Percentiles rank a stretch among this genome's conserved stretches.
phyloP scores from a whole-genome alignment of 768 basidiomycete species.

The Leccinellum luteum region DNA sequence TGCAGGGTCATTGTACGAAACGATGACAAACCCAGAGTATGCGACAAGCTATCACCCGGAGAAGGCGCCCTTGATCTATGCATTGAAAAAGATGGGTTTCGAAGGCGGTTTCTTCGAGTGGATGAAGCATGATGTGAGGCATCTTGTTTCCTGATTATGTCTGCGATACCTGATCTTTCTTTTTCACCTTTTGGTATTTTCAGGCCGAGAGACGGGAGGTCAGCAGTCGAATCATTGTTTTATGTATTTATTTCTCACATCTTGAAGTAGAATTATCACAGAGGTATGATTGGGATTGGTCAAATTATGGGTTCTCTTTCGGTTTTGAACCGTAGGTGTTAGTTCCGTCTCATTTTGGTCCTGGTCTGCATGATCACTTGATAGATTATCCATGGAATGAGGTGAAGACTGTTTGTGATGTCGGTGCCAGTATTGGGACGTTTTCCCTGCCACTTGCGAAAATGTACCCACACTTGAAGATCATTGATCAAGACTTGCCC shows the following conservation, averaged over 20 bases:
- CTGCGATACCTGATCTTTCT: neutral
- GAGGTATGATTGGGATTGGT: conserved; percentile 22
- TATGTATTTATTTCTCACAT: neutral
- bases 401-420: conserved; percentile 26
- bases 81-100: conserved; percentile 15
- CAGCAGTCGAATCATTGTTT: neutral
- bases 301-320: conserved; percentile 23
- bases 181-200: neutral
- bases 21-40: neutral
- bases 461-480: conserved; percentile 25
- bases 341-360: neutral
- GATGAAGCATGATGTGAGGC: conserved; percentile 21
- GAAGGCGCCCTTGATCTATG: conserved; percentile 21
- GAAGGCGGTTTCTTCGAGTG: conserved; percentile 21
- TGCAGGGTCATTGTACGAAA: neutral
- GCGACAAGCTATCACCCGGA: neutral
- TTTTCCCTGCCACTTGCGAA: conserved; percentile 28
- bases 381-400: conserved; percentile 27
- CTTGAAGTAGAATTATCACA: conserved; percentile 18
- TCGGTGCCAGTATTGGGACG: conserved; percentile 29
- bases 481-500: conserved; percentile 30
- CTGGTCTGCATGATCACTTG: neutral
- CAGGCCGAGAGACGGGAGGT: conserved; percentile 19
- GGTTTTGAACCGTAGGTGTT: conserved; percentile 21
- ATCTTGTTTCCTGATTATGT: neutral